phyloP scores from a whole-genome alignment of 2,329 filamentous ascomycete species.

The Claviceps digitariae region DNA sequence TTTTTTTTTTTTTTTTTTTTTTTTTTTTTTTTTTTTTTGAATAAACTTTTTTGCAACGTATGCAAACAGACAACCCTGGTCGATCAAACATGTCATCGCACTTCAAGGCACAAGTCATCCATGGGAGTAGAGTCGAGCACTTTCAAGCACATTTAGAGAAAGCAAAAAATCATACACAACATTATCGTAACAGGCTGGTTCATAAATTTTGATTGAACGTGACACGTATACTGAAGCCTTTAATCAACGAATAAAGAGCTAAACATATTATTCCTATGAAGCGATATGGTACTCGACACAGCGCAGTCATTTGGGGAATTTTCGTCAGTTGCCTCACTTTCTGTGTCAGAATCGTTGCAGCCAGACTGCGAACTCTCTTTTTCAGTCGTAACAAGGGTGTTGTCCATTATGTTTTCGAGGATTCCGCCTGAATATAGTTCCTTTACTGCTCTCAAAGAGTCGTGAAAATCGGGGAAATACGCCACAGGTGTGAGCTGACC shows the following conservation, averaged over 20 bases:
- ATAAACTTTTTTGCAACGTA: not conserved
- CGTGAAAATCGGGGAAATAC: constrained; percentile 9
- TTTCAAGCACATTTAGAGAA: not conserved
- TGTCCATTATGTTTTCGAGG: not conserved
- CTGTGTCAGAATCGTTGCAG: not conserved
- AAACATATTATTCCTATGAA: not conserved
- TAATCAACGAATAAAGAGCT: not conserved
- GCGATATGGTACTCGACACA: not conserved
- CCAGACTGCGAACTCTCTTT: not conserved
- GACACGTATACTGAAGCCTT: not conserved
- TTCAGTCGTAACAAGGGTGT: not conserved
- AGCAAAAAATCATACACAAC: not conserved
- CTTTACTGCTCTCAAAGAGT: constrained; percentile 3
- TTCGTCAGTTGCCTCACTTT: not conserved
- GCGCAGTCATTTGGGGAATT: not conserved
- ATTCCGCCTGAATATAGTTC: not conserved
- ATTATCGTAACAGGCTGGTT: not conserved
- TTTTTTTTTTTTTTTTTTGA: not conserved
- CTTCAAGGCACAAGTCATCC: not conserved
- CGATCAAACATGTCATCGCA: not conserved
- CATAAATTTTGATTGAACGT: too few relatives aligned
- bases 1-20: not conserved
- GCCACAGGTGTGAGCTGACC: constrained; percentile 13
- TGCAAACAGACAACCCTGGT: not conserved
- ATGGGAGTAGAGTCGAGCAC: not conserved